Evolutionary conservation across 768 basidiomycete species (phyloP).

Genomic region (Jaapia argillacea): DNA sequence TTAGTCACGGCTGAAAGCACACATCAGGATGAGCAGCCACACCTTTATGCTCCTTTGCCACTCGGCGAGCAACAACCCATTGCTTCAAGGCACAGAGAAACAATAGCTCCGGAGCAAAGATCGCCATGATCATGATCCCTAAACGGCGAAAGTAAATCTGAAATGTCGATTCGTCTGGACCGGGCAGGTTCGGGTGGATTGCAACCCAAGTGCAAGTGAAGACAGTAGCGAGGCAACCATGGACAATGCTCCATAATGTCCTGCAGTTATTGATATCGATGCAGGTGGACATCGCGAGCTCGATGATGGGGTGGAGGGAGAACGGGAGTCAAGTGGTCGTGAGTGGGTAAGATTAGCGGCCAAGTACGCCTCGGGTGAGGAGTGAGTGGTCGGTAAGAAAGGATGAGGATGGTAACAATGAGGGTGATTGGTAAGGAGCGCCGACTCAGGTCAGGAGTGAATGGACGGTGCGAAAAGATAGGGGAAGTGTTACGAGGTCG

Average conservation of each 20-base stretch:
- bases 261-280: neutral
- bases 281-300: too few species aligned
- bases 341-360: too few species aligned
- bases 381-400: too few species aligned
- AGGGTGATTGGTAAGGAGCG: too few species aligned
- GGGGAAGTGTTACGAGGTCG: too few species aligned
- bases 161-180: constrained; percentile 5
- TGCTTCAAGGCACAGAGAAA: constrained; percentile 18
- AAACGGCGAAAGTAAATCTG: constrained; percentile 5
- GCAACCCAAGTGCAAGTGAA: constrained; percentile 21
- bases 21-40: neutral
- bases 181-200: constrained; percentile 21
- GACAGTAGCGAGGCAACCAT: constrained; percentile 18
- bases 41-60: neutral
- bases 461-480: too few species aligned
- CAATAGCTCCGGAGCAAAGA: constrained; percentile 20
- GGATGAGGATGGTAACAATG: too few species aligned
- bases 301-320: too few species aligned
- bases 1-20: neutral
- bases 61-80: constrained; percentile 9
- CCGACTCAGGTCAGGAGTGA: too few species aligned
- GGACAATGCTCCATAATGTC: constrained; percentile 11
- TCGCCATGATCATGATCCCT: constrained; percentile 11
- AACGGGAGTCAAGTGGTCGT: too few species aligned
- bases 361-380: too few species aligned